phyloP scores from a whole-genome alignment of 441 rosid genomes.

The Rhodomyrtus psidioides region DNA sequence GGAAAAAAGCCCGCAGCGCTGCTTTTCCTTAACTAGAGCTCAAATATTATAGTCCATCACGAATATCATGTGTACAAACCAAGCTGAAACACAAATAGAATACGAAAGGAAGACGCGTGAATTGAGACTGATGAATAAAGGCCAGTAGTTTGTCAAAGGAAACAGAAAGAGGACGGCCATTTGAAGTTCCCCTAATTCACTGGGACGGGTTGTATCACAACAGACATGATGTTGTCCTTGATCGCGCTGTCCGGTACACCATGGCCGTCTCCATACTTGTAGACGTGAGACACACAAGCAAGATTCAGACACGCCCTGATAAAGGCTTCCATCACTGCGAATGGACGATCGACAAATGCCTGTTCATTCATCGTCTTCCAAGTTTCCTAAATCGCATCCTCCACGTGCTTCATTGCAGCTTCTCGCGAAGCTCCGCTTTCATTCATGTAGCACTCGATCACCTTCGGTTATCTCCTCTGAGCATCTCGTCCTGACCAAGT shows the following conservation, averaged over 20 bases:
- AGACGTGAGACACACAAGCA: constrained; percentile 4
- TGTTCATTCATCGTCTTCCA: constrained; percentile 9
- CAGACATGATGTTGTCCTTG: background rate
- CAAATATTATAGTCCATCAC: background rate
- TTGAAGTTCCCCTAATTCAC: background rate
- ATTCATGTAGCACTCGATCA: background rate
- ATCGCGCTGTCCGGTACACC: background rate
- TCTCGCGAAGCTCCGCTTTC: background rate
- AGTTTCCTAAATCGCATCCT: background rate
- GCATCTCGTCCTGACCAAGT: background rate
- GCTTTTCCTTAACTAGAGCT: background rate
- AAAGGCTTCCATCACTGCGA: background rate
- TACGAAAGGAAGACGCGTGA: background rate
- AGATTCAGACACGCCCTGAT: constrained; percentile 1
- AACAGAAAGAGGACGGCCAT: background rate
- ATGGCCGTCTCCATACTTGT: constrained; percentile 11
- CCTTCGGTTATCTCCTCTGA: constrained; percentile 2
- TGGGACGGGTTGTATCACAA: background rate
- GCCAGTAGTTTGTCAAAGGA: no score
- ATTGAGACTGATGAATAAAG: background rate
- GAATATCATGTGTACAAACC: background rate
- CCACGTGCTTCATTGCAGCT: background rate
- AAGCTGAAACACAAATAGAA: background rate
- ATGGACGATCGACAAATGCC: background rate
- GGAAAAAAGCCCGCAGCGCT: no score